Evolutionary conservation across 805 yeast genomes (phyloP).

Genomic region (Peterozyma xylosa): DNA sequence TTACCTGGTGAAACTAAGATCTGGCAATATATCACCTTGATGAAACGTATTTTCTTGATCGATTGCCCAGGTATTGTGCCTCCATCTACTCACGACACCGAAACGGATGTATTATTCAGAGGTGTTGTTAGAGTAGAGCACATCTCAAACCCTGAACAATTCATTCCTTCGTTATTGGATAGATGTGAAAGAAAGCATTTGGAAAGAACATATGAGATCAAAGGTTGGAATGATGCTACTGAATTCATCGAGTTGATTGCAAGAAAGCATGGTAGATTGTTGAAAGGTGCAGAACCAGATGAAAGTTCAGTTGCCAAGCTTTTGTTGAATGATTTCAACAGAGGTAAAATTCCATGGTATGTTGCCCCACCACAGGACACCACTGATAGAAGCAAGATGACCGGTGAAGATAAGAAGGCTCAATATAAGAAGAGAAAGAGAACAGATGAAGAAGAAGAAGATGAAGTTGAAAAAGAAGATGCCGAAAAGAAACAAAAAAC

Average conservation of each 20-base stretch:
- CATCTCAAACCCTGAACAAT: slow-evolving; percentile 92
- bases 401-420: slow-evolving; percentile 51
- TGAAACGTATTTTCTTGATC: slow-evolving; percentile 91
- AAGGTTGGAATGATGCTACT: slow-evolving; percentile 75
- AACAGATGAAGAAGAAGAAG: slow-evolving; percentile 27
- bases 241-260: slow-evolving; percentile 90
- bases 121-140: slow-evolving; percentile 99
- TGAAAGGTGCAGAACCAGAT: slow-evolving; percentile 98
- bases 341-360: slow-evolving; percentile 98
- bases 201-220: slow-evolving; percentile 91
- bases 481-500: slow-evolving; percentile 19
- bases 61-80: slow-evolving; percentile 99
- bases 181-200: slow-evolving; percentile 86
- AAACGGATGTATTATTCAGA: slow-evolving; percentile 85
- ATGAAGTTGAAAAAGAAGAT: slow-evolving; percentile 16
- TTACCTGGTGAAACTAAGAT: slow-evolving; percentile 99
- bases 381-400: slow-evolving; percentile 31
- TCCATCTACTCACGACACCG: slow-evolving; percentile 83
- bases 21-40: slow-evolving; percentile 96
- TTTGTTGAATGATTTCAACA: slow-evolving; percentile 86
- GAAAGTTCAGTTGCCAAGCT: slow-evolving; percentile 88
- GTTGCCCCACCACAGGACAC: slow-evolving; percentile 83
- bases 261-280: slow-evolving; percentile 82
- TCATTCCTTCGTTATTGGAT: slow-evolving; percentile 75
- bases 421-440: slow-evolving; percentile 41